Evolutionary conservation across 768 basidiomycete species (phyloP).

Genomic region (Suillus alpinus): DNA sequence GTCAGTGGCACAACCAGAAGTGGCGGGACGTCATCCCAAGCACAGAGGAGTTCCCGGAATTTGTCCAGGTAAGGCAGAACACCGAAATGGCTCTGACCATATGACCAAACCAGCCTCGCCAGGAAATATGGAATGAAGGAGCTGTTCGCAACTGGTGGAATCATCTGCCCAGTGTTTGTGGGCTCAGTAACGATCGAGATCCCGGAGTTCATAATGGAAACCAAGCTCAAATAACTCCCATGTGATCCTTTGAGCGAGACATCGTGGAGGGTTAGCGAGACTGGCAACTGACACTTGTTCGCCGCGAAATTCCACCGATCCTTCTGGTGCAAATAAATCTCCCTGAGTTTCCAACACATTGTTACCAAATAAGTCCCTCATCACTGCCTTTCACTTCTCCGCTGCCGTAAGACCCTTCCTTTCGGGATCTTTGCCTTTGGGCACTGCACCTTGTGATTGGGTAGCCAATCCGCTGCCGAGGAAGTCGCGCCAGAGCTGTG

Average conservation of each 20-base stretch:
- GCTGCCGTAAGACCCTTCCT: background rate
- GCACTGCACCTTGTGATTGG: too few relatives aligned
- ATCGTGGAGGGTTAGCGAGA: background rate
- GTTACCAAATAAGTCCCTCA: background rate
- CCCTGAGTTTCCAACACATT: background rate
- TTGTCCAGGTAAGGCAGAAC: background rate
- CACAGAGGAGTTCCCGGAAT: background rate
- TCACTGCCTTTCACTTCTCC: background rate
- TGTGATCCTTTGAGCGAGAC: background rate
- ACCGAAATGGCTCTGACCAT: background rate
- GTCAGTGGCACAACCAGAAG: background rate
- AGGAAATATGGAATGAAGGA: background rate
- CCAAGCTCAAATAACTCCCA: slow-evolving; percentile 17
- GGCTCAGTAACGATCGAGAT: slow-evolving; percentile 8
- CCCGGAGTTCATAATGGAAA: slow-evolving; percentile 14
- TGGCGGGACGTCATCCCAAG: background rate
- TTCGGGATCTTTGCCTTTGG: too few relatives aligned
- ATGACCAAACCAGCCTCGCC: background rate
- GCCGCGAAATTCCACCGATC: background rate
- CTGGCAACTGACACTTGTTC: background rate
- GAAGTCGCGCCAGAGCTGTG: background rate
- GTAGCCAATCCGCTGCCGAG: background rate
- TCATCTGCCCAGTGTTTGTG: background rate
- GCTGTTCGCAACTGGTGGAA: background rate
- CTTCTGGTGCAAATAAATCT: background rate